phyloP scores from a whole-genome alignment of 495 filamentous ascomycete genomes.

The Bryoglossum gracile region DNA sequence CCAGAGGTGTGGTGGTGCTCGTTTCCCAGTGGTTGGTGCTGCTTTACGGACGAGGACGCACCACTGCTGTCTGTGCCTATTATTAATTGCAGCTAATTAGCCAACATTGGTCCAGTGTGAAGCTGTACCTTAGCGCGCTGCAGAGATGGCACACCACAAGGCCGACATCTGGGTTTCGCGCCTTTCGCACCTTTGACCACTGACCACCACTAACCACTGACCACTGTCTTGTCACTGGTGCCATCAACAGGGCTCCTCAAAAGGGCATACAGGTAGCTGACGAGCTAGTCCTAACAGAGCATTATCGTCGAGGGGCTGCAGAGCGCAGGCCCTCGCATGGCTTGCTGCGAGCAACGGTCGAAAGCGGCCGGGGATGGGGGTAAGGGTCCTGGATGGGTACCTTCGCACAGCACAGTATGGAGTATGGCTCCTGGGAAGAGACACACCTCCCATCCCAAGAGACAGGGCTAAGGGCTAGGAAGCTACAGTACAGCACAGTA shows the following conservation, averaged over 20 bases:
- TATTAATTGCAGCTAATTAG: conserved; percentile 15
- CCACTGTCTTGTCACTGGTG: too few relatives aligned
- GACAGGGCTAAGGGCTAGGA: too few relatives aligned
- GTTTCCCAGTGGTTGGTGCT: neutral
- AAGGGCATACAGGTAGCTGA: conserved; percentile 5
- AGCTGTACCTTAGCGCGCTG: conserved; percentile 11
- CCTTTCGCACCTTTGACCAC: neutral
- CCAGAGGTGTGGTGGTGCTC: neutral
- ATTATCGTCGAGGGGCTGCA: conserved; percentile 5
- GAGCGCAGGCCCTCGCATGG: conserved; percentile 16
- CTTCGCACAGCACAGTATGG: too few relatives aligned
- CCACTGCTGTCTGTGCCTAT: neutral
- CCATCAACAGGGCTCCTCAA: too few relatives aligned
- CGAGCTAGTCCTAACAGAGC: conserved; percentile 1
- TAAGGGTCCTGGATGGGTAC: too few relatives aligned
- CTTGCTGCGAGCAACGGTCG: conserved; percentile 18
- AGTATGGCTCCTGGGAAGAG: too few relatives aligned
- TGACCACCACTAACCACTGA: too few relatives aligned
- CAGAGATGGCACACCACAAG: neutral
- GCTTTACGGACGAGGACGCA: neutral
- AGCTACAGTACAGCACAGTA: too few relatives aligned
- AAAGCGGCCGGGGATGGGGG: neutral
- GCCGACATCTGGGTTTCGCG: neutral
- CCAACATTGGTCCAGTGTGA: conserved; percentile 2
- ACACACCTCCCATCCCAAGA: too few relatives aligned